Evolutionary conservation across 2,329 filamentous ascomycete genomes (phyloP), one percentile per base, ranked within the genome.

Genomic region (Didymella pinodella): DNA sequence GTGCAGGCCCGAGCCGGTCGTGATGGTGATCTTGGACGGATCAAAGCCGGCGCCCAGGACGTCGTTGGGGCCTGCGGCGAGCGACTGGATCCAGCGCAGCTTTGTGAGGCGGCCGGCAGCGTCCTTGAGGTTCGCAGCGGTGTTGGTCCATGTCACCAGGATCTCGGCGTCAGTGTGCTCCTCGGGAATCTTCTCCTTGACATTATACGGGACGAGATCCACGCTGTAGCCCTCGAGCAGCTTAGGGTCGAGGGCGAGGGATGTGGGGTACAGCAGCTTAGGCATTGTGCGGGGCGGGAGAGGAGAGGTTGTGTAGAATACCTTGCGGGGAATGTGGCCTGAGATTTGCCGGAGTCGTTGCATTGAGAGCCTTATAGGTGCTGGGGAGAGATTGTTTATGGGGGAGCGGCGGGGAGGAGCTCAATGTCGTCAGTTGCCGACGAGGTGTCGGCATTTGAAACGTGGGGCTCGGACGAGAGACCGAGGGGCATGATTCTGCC

Each of bases 231-330:
- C 86, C 65, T 87, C 76, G 59, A 89, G 80, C 69, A 77, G 79
- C 61, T 80, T 63, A 59, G 82, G 68, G 78, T 88, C 82, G 73
- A 89, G 82, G 52, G 78, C 79, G 62, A 89, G 81, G 3, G 86
- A 88, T 54, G 85, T 88, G 49, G 87, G 87, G 78, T 89, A 88
- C 64, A 89, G 85, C 65, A 89, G 84, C 79, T 89, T 89, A 25
- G 53, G 50, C 56, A 59, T 59, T 8, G 7, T 51, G 56, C 34
- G 32, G 7, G 36, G n/a, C 11, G 51, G 44, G 18, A 28, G 36
- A 10, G 54, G 54, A 3, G 56, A 49, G 32, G 56, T 59, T 7
- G 56, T 59, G 41, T 47, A 50, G 34, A 54, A 54, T 10, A 36
- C 50, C 34, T 54, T 59, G 18, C 56, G 46, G 2, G 56, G 56